Conservation (phyloP, 192 early-diverging fungal species). For the Mortierella antarctica region DNA sequence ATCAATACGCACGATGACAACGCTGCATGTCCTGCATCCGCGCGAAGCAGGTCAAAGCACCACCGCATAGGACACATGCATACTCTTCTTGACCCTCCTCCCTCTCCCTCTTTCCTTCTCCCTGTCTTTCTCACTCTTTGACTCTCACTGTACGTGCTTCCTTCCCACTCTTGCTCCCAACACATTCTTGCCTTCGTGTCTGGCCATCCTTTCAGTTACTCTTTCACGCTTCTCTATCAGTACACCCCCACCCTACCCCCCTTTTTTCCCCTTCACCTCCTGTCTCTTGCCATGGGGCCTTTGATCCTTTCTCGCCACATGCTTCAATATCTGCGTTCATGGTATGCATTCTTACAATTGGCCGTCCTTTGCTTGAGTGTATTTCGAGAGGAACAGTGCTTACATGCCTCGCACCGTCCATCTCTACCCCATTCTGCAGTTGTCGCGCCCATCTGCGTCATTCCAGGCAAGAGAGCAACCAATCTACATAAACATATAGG, state of each 20-base stretch:
- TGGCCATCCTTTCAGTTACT: background rate
- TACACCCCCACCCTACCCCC: background rate
- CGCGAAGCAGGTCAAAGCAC: background rate
- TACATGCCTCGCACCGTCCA: too few species aligned
- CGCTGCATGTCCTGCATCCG: background rate
- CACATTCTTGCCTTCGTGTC: background rate
- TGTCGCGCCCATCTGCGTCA: too few species aligned
- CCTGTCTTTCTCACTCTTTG: background rate
- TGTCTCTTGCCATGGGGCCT: background rate
- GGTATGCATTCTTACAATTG: too few species aligned
- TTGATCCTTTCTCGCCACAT: background rate
- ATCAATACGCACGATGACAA: background rate
- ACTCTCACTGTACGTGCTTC: background rate
- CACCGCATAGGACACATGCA: background rate
- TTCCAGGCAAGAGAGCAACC: too few species aligned
- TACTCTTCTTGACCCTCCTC: background rate
- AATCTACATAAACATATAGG: too few species aligned
- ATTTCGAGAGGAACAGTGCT: too few species aligned
- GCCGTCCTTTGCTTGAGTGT: too few species aligned
- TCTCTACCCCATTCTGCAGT: too few species aligned
- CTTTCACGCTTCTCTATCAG: background rate
- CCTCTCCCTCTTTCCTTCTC: background rate
- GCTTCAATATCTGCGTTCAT: too few species aligned
- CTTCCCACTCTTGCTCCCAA: conserved; percentile 1
- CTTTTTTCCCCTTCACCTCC: background rate